Base-by-base conservation (phyloP, 2,329 filamentous ascomycete genomes). In the Septoria petroselini region DNA sequence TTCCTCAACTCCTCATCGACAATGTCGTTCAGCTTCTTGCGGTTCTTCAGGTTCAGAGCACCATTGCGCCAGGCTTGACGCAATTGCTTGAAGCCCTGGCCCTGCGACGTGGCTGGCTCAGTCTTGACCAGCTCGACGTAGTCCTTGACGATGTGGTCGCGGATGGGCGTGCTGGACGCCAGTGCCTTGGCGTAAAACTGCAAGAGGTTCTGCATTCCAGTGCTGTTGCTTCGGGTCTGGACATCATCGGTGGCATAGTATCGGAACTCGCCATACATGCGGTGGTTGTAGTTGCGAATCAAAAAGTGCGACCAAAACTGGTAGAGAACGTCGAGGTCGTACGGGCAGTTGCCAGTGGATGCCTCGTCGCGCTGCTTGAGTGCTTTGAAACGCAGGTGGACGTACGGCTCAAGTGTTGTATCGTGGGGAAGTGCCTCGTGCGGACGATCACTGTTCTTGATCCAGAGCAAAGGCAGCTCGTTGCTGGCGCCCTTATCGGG, bases 181-280 rank as follows among this genome's bases (percentile, higher is more conserved):
- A 84, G 71, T 57, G 76, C 74, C 60, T 76, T 73, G 63, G 77
- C 76, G 66, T 87, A 87, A 67, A 83, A 88, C 39, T 78, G 77
- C 59, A 86, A 72, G 48, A 89, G 72, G 65, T 79, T 79, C 51
- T 75, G 75, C 63, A 86, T 72, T 41, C 85, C 85, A 56, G 72
- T 71, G 52, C 73, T 72, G 52, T 75, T 75, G 62, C 71, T 70
- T 61, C 73, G 73, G 55, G 76, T 68, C 50, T 70, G 67, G 48
- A 77, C 73, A 69, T 90, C 86, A 64, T 84, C 80, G 54, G 84
- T 71, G 48, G 86, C 85, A 65, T 79, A 76, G 61, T 74, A 72
- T 57, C 81, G 80, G 71, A 90, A 89, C 67, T 90, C 85, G 64
- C 80, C 74, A 71, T 90, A 90, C 81, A 91, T 86, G 64, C 74